phyloP scores from a whole-genome alignment of 2,329 filamentous ascomycete species.

The Leptographium lundbergii region DNA sequence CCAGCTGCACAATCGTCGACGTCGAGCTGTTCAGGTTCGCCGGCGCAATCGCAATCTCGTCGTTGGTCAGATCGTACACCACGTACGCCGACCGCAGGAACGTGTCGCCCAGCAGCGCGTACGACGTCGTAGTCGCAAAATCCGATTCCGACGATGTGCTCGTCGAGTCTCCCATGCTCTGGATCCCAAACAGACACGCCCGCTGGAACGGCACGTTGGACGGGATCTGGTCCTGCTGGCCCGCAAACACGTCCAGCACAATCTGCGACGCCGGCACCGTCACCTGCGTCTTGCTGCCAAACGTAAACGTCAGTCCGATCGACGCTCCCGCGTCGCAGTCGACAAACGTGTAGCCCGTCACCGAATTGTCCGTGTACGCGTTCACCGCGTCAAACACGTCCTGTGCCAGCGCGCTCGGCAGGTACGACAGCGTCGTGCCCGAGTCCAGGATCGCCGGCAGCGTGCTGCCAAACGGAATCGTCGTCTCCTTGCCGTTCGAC shows the following conservation, averaged over 20 bases:
- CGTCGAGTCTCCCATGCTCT: conserved; percentile 18
- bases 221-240: conserved; percentile 12
- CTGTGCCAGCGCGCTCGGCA: conserved; percentile 38
- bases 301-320: conserved; percentile 22
- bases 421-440: conserved; percentile 51
- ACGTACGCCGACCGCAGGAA: conserved; percentile 38
- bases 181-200: conserved; percentile 43
- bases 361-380: conserved; percentile 23
- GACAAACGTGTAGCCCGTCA: conserved; percentile 26
- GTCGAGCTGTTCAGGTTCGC: conserved; percentile 34
- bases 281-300: conserved; percentile 15
- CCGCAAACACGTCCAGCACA: conserved; percentile 24
- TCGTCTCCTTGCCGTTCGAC: conserved; percentile 3
- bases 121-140: not conserved
- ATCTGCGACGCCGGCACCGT: conserved; percentile 22
- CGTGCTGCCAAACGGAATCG: conserved; percentile 7
- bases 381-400: conserved; percentile 24
- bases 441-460: conserved; percentile 52
- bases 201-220: conserved; percentile 24
- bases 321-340: conserved; percentile 20
- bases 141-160: not conserved
- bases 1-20: conserved; percentile 33
- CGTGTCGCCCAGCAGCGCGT: conserved; percentile 30
- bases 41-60: conserved; percentile 39
- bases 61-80: conserved; percentile 39